Evolutionary conservation across 805 yeast genomes (phyloP), one percentile per base, ranked within the genome.

Genomic region (Brettanomyces custersianus): DNA sequence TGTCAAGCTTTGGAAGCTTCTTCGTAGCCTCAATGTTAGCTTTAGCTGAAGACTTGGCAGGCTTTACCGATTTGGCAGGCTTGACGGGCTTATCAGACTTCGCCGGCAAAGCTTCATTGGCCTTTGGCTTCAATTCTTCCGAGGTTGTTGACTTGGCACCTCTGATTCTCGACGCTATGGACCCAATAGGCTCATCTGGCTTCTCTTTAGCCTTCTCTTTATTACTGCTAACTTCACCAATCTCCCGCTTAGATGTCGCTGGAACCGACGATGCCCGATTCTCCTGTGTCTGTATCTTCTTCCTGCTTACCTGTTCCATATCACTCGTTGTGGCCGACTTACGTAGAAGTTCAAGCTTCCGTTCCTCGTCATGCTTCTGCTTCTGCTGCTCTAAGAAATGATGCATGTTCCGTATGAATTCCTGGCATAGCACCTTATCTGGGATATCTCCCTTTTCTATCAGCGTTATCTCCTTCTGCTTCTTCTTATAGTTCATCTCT

Each of bases 401-500:
- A 36, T 25, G 24, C 32, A 18, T 10, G 26, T 22, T 32, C 16
- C 22, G 15, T 12, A 21, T 20, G 35, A 52, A 49, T 40, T 57
- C 63, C 29, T 47, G 41, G 15, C 45, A 37, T 13, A 61, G 40
- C 12, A 52, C 44, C 26, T 57, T 53, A 21, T 60, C 61, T 29
- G 65, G 66, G 43, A 65, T 50, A 35, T 57, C 57, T 2, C 72
- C 71, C 25, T 52, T 49, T 34, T 63, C 68, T 12, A 68, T 64
- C 43, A 54, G 47, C 19, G 59, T 62, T 6, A 68, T 65, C 38
- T 67, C 71, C 10, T 45, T 44, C 31, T 56, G 53, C 30, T 57
- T 59, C 15, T 37, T 46, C 28, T 54, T 55, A 47, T 61, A 66
- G 12, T 49, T 54, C 23, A 44, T 41, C 40, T 68, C 73, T 11